phyloP scores from a whole-genome alignment of 2,329 filamentous ascomycete species.

The Aureobasidium subglaciale region DNA sequence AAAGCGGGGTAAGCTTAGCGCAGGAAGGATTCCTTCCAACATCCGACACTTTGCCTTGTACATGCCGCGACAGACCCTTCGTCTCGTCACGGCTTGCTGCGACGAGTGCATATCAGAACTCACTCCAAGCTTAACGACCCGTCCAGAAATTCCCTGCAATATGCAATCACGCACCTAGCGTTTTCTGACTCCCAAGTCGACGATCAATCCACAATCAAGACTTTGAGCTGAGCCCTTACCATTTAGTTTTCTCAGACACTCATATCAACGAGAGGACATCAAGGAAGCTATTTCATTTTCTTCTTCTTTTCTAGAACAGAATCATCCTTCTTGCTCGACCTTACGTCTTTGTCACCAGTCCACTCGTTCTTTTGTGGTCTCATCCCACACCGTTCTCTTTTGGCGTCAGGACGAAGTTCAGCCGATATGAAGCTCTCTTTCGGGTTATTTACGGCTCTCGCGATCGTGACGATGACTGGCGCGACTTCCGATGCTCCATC shows the following conservation, averaged over 20 bases:
- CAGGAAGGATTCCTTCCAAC: background rate
- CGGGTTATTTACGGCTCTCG: background rate
- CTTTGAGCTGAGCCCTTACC: background rate
- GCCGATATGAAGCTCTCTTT: background rate
- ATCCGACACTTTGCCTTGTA: background rate
- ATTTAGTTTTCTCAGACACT: background rate
- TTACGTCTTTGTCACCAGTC: conserved; percentile 3
- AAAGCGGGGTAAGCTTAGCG: background rate
- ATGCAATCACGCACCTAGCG: background rate
- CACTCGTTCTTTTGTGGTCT: background rate
- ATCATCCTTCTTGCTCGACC: background rate
- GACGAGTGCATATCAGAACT: background rate
- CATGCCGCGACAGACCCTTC: background rate
- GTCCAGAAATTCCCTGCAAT: background rate
- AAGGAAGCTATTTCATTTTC: no score
- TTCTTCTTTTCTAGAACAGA: background rate
- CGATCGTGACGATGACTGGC: background rate
- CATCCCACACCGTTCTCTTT: background rate
- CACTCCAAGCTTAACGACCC: background rate
- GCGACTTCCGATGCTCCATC: background rate
- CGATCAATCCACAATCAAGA: background rate
- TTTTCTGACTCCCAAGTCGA: background rate
- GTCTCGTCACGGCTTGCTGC: background rate
- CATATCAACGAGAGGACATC: background rate
- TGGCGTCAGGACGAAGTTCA: background rate